Evolutionary conservation across 495 filamentous ascomycete species (phyloP).

Genomic region (Clavariopsis aquatica): DNA sequence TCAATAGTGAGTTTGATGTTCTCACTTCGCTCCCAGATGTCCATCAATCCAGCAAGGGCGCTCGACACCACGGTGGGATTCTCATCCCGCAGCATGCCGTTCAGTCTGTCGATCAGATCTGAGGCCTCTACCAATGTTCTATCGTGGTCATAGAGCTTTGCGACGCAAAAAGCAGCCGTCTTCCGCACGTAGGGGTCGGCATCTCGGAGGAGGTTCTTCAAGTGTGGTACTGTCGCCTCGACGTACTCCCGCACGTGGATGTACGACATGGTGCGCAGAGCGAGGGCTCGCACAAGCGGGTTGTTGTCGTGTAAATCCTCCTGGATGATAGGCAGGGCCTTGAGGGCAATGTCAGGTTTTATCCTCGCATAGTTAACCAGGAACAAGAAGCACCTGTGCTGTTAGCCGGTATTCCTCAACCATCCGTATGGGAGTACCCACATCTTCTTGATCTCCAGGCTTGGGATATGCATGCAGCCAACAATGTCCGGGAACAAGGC

Average conservation of each 20-base stretch:
- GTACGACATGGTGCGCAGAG: conserved; percentile 94
- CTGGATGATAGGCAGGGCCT: conserved; percentile 84
- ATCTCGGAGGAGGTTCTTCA: conserved; percentile 83
- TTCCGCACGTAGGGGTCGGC: conserved; percentile 95
- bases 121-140: conserved; percentile 83
- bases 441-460: conserved; percentile 99
- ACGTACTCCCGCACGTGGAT: conserved; percentile 97
- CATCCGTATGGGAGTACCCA: conserved; percentile 47
- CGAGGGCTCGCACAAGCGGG: conserved; percentile 88
- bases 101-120: conserved; percentile 89
- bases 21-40: conserved; percentile 98
- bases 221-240: conserved; percentile 79
- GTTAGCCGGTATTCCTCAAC: conserved; percentile 3
- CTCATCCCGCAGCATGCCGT: conserved; percentile 86
- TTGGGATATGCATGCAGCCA: conserved; percentile 88
- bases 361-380: conserved; percentile 94
- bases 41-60: conserved; percentile 87
- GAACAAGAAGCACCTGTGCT: conserved; percentile 87
- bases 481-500: conserved; percentile 94
- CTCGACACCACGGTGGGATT: conserved; percentile 97
- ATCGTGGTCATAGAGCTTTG: conserved; percentile 97
- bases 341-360: conserved; percentile 92
- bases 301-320: conserved; percentile 94
- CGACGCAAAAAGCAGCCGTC: conserved; percentile 93
- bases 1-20: conserved; percentile 98